Evolutionary conservation across 129 eudicot genomes (phyloP).

Genomic region (Centella asiatica): DNA sequence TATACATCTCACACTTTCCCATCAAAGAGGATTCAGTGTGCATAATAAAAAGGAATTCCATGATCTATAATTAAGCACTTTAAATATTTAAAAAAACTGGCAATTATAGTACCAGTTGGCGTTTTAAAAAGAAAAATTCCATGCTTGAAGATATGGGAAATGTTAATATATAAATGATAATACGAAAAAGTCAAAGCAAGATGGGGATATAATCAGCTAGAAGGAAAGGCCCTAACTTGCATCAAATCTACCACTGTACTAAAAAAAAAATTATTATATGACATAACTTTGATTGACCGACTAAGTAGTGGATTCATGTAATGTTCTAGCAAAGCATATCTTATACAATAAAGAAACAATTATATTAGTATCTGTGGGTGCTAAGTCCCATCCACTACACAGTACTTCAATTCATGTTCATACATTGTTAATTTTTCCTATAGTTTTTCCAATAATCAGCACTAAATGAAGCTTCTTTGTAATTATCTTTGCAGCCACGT

Average conservation of each 20-base stretch:
- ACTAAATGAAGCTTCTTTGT: conserved; percentile 43
- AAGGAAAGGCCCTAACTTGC: conserved; percentile 40
- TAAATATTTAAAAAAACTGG: conserved; percentile 5
- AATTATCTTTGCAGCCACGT: conserved; percentile 33
- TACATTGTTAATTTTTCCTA: conserved; percentile 14
- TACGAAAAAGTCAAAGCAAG: conserved; percentile 61
- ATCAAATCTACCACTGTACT: conserved; percentile 72
- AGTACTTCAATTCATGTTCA: conserved; percentile 14
- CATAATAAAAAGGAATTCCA: conserved; percentile 10
- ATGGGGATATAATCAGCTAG: conserved; percentile 61
- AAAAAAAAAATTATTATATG: conserved; percentile 13
- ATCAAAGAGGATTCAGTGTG: conserved; percentile 26
- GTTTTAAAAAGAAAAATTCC: conserved; percentile 26
- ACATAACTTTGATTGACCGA: conserved; percentile 69
- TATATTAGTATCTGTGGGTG: conserved; percentile 32
- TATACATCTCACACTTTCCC: conserved; percentile 38
- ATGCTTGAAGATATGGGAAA: conserved; percentile 27
- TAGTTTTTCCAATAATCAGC: conserved; percentile 53
- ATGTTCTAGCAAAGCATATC: conserved; percentile 30
- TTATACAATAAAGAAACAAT: conserved; percentile 6
- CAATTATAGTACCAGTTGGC: conserved; percentile 30
- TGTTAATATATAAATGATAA: conserved; percentile 18
- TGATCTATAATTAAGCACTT: conserved; percentile 17
- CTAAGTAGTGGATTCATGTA: conserved; percentile 53
- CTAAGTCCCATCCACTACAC: conserved; percentile 61